Conservation (phyloP, 805 yeast species). For the Wickerhamomyces kurtzmanii region DNA sequence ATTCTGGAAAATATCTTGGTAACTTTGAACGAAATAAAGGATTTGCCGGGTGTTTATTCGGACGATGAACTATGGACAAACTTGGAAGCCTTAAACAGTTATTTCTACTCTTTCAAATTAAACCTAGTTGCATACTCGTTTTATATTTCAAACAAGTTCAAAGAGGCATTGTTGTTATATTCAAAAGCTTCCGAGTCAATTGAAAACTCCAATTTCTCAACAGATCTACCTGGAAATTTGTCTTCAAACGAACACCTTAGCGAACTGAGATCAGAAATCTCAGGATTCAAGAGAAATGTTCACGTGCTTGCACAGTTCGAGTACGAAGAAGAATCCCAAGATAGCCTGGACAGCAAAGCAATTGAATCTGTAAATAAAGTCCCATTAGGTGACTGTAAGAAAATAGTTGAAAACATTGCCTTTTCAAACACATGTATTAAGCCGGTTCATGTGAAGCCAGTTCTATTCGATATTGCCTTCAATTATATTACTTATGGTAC, state of each 20-base stretch:
- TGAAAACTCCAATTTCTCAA: constrained; percentile 9
- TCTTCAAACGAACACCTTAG: constrained; percentile 25
- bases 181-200: constrained; percentile 18
- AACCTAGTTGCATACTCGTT: constrained; percentile 35
- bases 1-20: constrained; percentile 31
- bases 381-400: constrained; percentile 5
- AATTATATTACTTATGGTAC: constrained; percentile 57
- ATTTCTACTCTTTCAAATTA: constrained; percentile 35
- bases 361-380: constrained; percentile 11
- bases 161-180: constrained; percentile 37
- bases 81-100: constrained; percentile 37
- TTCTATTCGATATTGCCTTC: constrained; percentile 82
- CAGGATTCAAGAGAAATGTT: constrained; percentile 14
- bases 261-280: constrained; percentile 12
- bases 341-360: too few relatives aligned
- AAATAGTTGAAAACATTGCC: constrained; percentile 2
- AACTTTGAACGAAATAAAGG: constrained; percentile 51
- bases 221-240: constrained; percentile 26
- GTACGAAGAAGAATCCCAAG: constrained; percentile 18
- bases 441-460: constrained; percentile 78
- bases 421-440: too few relatives aligned
- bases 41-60: constrained; percentile 87
- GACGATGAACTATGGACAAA: constrained; percentile 60
- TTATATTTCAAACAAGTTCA: constrained; percentile 26
- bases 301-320: constrained; percentile 42